Base-by-base conservation (phyloP, 768 basidiomycete genomes). In the Russula earlei region DNA sequence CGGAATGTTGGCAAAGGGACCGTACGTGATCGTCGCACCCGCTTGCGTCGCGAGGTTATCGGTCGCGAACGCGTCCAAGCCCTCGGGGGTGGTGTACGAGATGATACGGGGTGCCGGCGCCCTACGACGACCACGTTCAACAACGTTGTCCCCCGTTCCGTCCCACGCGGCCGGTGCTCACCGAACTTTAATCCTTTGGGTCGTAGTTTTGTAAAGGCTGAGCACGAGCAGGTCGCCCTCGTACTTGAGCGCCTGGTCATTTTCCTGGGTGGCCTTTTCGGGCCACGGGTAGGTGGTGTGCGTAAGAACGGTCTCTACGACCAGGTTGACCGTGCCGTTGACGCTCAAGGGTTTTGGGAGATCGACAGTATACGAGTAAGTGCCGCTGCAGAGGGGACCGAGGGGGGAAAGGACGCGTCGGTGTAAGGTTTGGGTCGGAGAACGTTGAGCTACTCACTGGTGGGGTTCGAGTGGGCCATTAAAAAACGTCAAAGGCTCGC, bases 111-210 rank as follows among this genome's bases (percentile, higher is more conserved):
- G 85, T 12, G 78, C 73, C 4, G 84, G 77, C n/a, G 87, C 72
- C 67, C 92, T 94, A 60, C 1, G 8, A 33, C 11, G 36, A 5
- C 49, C 42, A 40, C 33, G 29, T 48, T 40, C 37, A 25, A 56
- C 10, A 42, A 33, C n/a, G 1, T 36, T 2, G 10, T 14, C 12
- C n/a, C 20, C 24, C 22, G 29, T 25, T 43, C 34, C 42, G 44
- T 22, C 4, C 19, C 24, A 25, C 27, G 31, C 52, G 40, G 50
- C 41, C 4, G 51, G 20, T 14, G 72, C 84, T 44, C 63, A 93
- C 93, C 83, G 83, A 62, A 96, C 69, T 74, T 95, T 96, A 19
- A 89, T 86, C 44, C 91, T 80, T 69, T 95, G 91, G 20, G 88
- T 82, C 43, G 78, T 70, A 22, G 91, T 91, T 31, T 73, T 67